Base-by-base conservation (phyloP, 345 rosid species). In the Moricandia arvensis region DNA sequence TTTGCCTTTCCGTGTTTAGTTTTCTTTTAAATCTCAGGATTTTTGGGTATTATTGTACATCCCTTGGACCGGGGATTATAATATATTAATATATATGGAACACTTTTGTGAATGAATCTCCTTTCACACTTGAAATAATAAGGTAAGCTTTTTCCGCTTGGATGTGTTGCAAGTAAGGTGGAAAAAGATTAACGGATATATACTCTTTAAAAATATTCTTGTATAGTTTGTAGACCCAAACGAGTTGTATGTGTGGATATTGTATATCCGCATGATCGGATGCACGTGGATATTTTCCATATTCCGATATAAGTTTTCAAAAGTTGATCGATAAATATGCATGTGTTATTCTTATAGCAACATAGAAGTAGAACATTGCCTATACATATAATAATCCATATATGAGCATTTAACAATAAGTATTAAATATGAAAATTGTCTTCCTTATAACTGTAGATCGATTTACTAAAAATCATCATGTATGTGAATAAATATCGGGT, bases 1-100 rank as follows among this genome's bases (percentile, higher is more conserved):
- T 47, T 71, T 65, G 68, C 54, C 81, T 77, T 77, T 55, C 66
- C 43, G 7, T 11, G 63, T 71, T 66, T 66, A 37, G 58, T 59
- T 66, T 47, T 47, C 34, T 47, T 77, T 65, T 64, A 45, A 65
- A 34, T 45, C 45, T 58, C 57, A 47, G 5, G 63, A 71, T 15
- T 47, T 77, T 45, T 47, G 24, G 29, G 35, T 71, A 34, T 59
- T 26, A 21, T 11, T 47, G 53, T 15, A 71, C 45, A 70, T 63
- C n/a, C 69, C 38, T 60, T 63, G 51, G 59, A 64, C 31, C 66
- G 31, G 66, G 68, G 27, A 49, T 58, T 30, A 71, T 53, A 33
- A 66, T 77, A 66, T 77, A 29, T 35, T 53, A 33, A 66, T 77
- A 66, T 77, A 29, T 35, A 51, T 58, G 47, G 37, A 45, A 71